Evolutionary conservation across 352 stramenopile genomes (phyloP), one percentile per base, ranked within the genome.

Genomic region (Phytophthora ramorum): DNA sequence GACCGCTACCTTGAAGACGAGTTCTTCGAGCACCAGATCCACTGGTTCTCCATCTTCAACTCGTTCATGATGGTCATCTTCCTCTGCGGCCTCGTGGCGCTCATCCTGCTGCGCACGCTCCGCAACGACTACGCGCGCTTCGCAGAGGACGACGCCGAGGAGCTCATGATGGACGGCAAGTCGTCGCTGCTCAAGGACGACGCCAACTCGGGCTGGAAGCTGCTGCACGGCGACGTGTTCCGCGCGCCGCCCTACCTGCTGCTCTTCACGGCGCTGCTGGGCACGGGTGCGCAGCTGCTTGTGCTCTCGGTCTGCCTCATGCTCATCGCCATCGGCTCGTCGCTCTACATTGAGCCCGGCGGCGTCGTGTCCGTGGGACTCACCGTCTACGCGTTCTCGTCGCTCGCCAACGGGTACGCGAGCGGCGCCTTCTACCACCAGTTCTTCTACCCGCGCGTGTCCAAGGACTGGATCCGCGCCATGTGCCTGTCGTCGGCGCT

Each of bases 1-100:
- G 90, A 99, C 75, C 87, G 96, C 20, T 99, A 99, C 69, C 79
- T 99, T 41, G 97, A 99, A 77, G 96, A 99, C 73, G 92, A 97
- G 69, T 99, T 99, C 67, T 99, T 99, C 74, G 98, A 99, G 83
- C 98, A 99, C 78, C 95, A 99, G 62, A 99, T 99, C 72, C 96
- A 98, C 70, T 98, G 96, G 96, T 98, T 98, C 65, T 98, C 90
- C 52, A 98, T 98, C 57, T 98, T 98, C 75, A 98, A 98, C 76
- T 97, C 91, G 68, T 98, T 98, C 72, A 98, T 98, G 96, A 98
- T 98, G 91, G 96, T 99, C 26, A 96, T 99, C 45, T 98, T 99
- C 68, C 69, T 99, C 2, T 97, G 90, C 45, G 96, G 96, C 14
- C 81, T 98, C 7, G 96, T 99, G 13, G 85, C 90, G 22, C 71